A percentile compares a stretch with the other conserved stretches of the same genome.
Evolutionary conservation across 2,329 filamentous ascomycete genomes (phyloP).

Genomic region (Cryphonectria radicalis): DNA sequence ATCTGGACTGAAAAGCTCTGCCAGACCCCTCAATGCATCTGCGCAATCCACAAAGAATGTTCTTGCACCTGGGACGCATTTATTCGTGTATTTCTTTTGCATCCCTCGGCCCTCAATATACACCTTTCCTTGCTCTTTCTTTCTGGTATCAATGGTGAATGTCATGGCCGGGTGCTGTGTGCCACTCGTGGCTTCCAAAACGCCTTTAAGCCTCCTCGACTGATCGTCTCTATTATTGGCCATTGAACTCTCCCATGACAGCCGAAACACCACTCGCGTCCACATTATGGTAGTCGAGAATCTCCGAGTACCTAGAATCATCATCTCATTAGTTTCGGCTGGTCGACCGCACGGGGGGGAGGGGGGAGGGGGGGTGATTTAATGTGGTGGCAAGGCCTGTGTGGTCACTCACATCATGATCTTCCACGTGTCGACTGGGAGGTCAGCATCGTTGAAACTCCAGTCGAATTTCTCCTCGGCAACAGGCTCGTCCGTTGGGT

Average conservation of each 20-base stretch:
- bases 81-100: slow-evolving; percentile 24
- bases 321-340: neutral
- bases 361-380: too few relatives aligned
- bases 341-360: neutral
- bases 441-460: slow-evolving; percentile 98
- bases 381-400: neutral
- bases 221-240: slow-evolving; percentile 40
- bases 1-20: slow-evolving; percentile 12
- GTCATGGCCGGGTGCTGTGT: slow-evolving; percentile 25
- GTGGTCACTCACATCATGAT: slow-evolving; percentile 90
- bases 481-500: slow-evolving; percentile 93
- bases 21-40: neutral
- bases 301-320: slow-evolving; percentile 88
- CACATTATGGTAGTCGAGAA: slow-evolving; percentile 97
- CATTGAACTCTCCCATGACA: slow-evolving; percentile 46
- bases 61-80: slow-evolving; percentile 27
- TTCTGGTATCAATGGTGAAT: slow-evolving; percentile 28
- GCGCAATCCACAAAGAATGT: neutral
- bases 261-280: slow-evolving; percentile 53
- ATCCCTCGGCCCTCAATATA: slow-evolving; percentile 16
- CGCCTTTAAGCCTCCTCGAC: neutral
- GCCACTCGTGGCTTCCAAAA: slow-evolving; percentile 12
- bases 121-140: slow-evolving; percentile 10
- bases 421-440: slow-evolving; percentile 99
- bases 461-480: slow-evolving; percentile 98